Conservation (phyloP, 2,329 filamentous ascomycete genomes). For the Sclerotinia glacialis region DNA sequence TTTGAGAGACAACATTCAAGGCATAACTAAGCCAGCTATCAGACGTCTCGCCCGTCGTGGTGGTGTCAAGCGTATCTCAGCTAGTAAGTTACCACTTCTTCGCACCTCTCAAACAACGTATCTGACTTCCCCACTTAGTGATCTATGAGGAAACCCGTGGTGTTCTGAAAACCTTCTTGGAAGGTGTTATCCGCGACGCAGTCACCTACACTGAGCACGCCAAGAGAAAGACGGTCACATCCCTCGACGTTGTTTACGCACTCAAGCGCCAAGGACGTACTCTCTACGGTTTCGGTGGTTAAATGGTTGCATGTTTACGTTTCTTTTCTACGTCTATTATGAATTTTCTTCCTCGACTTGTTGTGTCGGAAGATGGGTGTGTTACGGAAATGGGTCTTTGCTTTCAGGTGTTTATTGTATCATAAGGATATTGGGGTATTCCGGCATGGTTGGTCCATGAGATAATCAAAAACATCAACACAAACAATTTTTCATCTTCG, state of each 20-base stretch:
- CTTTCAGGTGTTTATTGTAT: conserved; percentile 37
- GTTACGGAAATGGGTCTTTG: conserved; percentile 33
- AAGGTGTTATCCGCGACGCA: conserved; percentile 68
- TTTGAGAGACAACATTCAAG: conserved; percentile 99
- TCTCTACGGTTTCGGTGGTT: conserved; percentile 68
- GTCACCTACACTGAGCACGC: conserved; percentile 58
- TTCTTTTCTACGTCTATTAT: conserved; percentile 32
- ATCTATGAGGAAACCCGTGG: conserved; percentile 81
- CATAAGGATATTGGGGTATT: conserved; percentile 35
- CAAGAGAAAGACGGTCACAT: conserved; percentile 72
- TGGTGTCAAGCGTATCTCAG: conserved; percentile 99
- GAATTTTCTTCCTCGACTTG: conserved; percentile 32
- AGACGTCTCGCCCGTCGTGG: conserved; percentile 98
- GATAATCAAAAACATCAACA: conserved; percentile 28
- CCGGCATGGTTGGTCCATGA: conserved; percentile 32
- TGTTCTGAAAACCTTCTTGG: conserved; percentile 81
- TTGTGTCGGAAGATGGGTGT: conserved; percentile 27
- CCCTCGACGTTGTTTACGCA: conserved; percentile 63
- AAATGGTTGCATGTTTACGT: conserved; percentile 30
- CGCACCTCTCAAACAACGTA: conserved; percentile 35
- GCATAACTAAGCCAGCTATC: conserved; percentile 98
- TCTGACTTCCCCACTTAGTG: conserved; percentile 47
- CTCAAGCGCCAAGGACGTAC: conserved; percentile 65
- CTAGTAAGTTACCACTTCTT: conserved; percentile 55
- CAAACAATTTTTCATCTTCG: conserved; percentile 6